Base-by-base conservation (phyloP, 2,329 filamentous ascomycete genomes). In the Boeremia lycopersici region DNA sequence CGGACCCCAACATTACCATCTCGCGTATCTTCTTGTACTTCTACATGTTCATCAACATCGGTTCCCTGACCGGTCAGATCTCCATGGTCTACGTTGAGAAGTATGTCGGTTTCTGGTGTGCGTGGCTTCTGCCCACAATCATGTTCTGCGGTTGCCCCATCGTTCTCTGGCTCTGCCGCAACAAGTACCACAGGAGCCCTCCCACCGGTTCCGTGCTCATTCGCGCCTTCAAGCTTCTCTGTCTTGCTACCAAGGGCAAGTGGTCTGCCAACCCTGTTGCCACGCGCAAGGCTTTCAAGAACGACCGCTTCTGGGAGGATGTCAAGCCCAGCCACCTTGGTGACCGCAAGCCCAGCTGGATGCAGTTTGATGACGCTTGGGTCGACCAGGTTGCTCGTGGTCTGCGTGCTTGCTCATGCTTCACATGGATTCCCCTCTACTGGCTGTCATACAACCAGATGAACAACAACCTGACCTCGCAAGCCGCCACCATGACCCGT, bases 331-430 rank as follows among this genome's bases (percentile, higher is more conserved):
- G 85, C 69, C 77, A 79, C 31, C 79, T 90, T 9, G 76, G 81
- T 33, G 73, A 72, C 1, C 71, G 80, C 59, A 86, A 86, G 49
- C 89, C 89, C 0, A 35, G 50, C 0, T 93, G 89, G 89, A 92
- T 93, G 87, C 89, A 86, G 0, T 92, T 91, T 63, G 89, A 93
- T 59, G 90, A 93, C 63, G 84, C 85, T 47, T 93, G 89, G 89
- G 89, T 93, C 30, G 89, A 91, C 58, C 71, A 76, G 49, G 73
- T 76, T 28, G 72, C 72, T 34, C 71, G 73, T 63, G 73, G 73
- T 60, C 60, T 75, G 8, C 71, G 72, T 52, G 73, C 73, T 19
- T 74, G 72, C 64, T 73, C 71, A 35, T 74, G 72, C 56, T 69
- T 84, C 60, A 88, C 91, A 30, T 93, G 72, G 69, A 74, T 74